Evolutionary conservation across 345 rosid genomes (phyloP).

Genomic region (Hevea brasiliensis): DNA sequence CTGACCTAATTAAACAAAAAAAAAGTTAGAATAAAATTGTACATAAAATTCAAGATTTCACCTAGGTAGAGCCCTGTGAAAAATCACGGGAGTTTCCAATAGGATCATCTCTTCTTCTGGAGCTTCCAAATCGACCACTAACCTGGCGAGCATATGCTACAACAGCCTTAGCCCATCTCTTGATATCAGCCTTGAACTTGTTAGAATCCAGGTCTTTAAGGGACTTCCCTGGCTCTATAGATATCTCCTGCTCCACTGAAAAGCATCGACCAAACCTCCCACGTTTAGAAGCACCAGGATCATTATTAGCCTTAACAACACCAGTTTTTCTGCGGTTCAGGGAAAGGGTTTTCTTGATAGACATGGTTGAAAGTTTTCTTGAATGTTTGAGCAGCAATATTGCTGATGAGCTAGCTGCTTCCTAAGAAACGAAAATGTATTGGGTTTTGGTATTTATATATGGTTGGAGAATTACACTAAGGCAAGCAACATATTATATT

Average conservation of each 20-base stretch:
- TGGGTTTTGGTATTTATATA: background rate
- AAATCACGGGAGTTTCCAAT: slow-evolving; percentile 16
- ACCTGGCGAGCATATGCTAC: slow-evolving; percentile 79
- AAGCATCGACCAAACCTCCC: slow-evolving; percentile 35
- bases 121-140: slow-evolving; percentile 45
- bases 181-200: slow-evolving; percentile 68
- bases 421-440: too few relatives aligned
- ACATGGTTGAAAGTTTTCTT: slow-evolving; percentile 34
- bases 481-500: slow-evolving; percentile 24
- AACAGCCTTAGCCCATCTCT: slow-evolving; percentile 82
- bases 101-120: slow-evolving; percentile 7
- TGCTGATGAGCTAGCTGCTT: too few relatives aligned
- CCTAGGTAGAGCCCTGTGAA: background rate
- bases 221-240: slow-evolving; percentile 43
- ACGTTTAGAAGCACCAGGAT: background rate
- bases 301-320: background rate
- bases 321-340: background rate
- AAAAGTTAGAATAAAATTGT: background rate
- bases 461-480: slow-evolving; percentile 10
- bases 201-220: slow-evolving; percentile 54
- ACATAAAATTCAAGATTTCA: too few relatives aligned
- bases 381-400: background rate
- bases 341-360: slow-evolving; percentile 37
- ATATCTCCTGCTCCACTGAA: slow-evolving; percentile 45
- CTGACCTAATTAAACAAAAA: background rate